Base-by-base conservation (phyloP, 306 rosid species). In the Quercus cerris region DNA sequence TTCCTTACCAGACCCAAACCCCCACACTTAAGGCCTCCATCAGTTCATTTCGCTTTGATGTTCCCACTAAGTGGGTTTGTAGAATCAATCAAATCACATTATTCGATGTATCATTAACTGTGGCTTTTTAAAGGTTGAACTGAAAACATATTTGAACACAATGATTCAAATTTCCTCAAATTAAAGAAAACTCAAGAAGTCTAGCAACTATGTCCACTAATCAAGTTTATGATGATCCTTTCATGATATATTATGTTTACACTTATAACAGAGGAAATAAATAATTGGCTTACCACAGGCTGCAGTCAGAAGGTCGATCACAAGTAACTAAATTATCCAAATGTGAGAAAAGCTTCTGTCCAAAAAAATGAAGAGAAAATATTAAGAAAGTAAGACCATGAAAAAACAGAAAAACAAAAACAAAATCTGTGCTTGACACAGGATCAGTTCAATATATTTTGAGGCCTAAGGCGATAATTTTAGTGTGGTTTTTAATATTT, bases 311-410 rank as follows among this genome's bases (percentile, higher is more conserved):
- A 75, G 98, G 98, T 73, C 88, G 86, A 79, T 82, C 96, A 75
- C 95, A 90, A 46, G 87, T 79, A 82, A 88, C 87, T 86, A 90
- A 62, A 82, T 81, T 93, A 88, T 93, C 99, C 88, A 95, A 73
- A 91, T 85, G 88, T 80, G 81, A 80, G 88, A 95, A 91, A 78
- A 95, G 46, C 80, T 90, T 90, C 99, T 95, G 97, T 88, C 76
- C 54, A 79, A 76, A 77, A 75, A 63, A 83, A 12, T 0, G 18
- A 74, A 14, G 79, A 78, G 58, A 69, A 66, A 56, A 49, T 59
- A 71, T 67, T 67, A 38, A 75, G 77, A 80, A 49, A 59, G 61
- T 56, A 35, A 69, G 25, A 33, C 23, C 25, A 33, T 11, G 33
- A 25, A 23, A 23, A 5, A 12, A 12, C 12, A 41, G 46, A 41